A percentile compares a stretch with the other conserved stretches of the same genome.
phyloP scores from a whole-genome alignment of 2,329 filamentous ascomycete genomes.

The Pseudogymnoascus sp. region DNA sequence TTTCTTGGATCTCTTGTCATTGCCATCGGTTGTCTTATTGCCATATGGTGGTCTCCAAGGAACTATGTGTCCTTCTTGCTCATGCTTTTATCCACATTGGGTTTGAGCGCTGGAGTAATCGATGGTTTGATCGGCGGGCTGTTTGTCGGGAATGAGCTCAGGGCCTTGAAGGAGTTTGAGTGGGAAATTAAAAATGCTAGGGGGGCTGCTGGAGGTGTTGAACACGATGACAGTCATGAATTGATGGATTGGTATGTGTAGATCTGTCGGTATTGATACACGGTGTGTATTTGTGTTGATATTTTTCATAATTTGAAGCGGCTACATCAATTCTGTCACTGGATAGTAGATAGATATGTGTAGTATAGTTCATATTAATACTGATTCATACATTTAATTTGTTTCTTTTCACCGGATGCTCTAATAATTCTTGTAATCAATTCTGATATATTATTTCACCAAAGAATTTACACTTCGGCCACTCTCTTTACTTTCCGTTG shows the following conservation, averaged over 20 bases:
- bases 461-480: background rate
- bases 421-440: background rate
- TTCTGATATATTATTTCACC: background rate
- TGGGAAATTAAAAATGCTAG: slow-evolving; percentile 77
- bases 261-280: background rate
- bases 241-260: slow-evolving; percentile 24
- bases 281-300: background rate
- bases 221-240: slow-evolving; percentile 18
- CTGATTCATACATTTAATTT: background rate
- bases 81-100: slow-evolving; percentile 69
- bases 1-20: slow-evolving; percentile 61
- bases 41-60: slow-evolving; percentile 74
- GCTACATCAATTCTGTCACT: background rate
- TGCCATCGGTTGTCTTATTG: slow-evolving; percentile 67
- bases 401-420: background rate
- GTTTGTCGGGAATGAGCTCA: slow-evolving; percentile 77
- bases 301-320: background rate
- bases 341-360: background rate
- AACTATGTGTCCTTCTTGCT: slow-evolving; percentile 75
- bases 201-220: slow-evolving; percentile 24
- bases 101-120: slow-evolving; percentile 65
- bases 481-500: background rate
- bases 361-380: background rate
- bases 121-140: slow-evolving; percentile 80
- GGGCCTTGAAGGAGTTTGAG: slow-evolving; percentile 80